Evolutionary conservation across 2,329 filamentous ascomycete genomes (phyloP).

Genomic region (Verticillium alfalfae): DNA sequence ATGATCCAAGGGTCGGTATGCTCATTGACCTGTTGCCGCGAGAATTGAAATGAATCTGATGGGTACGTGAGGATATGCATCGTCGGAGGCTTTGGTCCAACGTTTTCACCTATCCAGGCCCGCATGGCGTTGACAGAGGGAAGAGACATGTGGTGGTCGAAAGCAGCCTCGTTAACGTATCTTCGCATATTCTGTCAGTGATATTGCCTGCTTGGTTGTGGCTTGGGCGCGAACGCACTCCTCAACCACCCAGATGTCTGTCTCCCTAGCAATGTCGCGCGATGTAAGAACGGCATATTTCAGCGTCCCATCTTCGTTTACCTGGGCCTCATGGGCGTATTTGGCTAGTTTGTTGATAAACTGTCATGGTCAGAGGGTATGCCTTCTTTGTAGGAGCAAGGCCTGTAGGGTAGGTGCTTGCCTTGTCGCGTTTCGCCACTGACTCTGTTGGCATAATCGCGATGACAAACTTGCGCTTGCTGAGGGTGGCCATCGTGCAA

Average conservation of each 20-base stretch:
- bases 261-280: constrained; percentile 15
- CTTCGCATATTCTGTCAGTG: constrained; percentile 4
- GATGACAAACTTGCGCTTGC: constrained; percentile 3
- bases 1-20: constrained; percentile 17
- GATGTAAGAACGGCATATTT: constrained; percentile 19
- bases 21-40: constrained; percentile 5
- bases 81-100: constrained; percentile 7
- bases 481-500: background rate
- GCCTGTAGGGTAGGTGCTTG: background rate
- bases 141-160: constrained; percentile 17
- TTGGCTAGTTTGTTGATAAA: constrained; percentile 10
- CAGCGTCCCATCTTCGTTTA: constrained; percentile 13
- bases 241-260: constrained; percentile 18
- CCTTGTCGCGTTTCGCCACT: constrained; percentile 4
- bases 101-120: constrained; percentile 13
- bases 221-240: constrained; percentile 11
- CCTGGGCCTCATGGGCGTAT: constrained; percentile 6
- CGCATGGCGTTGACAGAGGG: constrained; percentile 13
- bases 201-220: too few species aligned
- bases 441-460: background rate
- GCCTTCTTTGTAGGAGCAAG: too few species aligned
- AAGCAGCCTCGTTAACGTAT: constrained; percentile 17
- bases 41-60: constrained; percentile 12
- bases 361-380: constrained; percentile 1
- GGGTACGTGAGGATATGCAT: constrained; percentile 15